A percentile compares a stretch with the other conserved stretches of the same genome.
Evolutionary conservation across 345 rosid genomes (phyloP).

Genomic region (Pugionium dolabratum): DNA sequence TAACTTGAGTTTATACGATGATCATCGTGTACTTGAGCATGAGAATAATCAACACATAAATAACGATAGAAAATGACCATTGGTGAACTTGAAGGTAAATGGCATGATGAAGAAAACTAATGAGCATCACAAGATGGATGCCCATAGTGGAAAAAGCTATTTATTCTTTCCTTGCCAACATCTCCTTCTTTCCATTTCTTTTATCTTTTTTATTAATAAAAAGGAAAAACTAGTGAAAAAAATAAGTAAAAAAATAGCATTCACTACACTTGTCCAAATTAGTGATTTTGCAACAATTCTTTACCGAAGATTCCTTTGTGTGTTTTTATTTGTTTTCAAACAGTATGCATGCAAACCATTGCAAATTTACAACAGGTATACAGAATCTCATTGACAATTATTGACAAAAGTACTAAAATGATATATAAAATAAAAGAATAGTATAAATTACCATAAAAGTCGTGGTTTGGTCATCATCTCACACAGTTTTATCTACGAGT

Average conservation of each 20-base stretch:
- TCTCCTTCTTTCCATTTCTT: conserved; percentile 31
- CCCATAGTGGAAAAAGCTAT: conserved; percentile 53
- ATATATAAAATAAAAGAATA: too few species aligned
- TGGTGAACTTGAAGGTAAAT: conserved; percentile 27
- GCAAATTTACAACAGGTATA: too few species aligned
- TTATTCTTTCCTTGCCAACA: conserved; percentile 55
- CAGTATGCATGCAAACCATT: too few species aligned
- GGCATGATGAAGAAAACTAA: conserved; percentile 9
- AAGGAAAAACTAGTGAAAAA: too few species aligned
- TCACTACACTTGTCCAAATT: conserved; percentile 17
- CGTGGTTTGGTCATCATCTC: too few species aligned
- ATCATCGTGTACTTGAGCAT: background rate
- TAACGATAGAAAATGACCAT: conserved; percentile 27
- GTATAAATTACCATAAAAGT: too few species aligned
- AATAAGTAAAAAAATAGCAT: too few species aligned
- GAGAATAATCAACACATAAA: conserved; percentile 7
- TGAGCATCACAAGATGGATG: conserved; percentile 48
- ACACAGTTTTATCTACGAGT: too few species aligned
- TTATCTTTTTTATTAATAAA: background rate
- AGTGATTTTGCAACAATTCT: background rate
- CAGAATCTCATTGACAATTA: too few species aligned
- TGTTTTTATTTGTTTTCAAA: too few species aligned
- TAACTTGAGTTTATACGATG: background rate
- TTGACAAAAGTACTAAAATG: too few species aligned
- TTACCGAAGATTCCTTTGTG: too few species aligned